Percentiles rank a stretch among this genome's conserved stretches.
phyloP scores from a whole-genome alignment of 2,329 filamentous ascomycete species.

The Daldinia eschscholtzii region DNA sequence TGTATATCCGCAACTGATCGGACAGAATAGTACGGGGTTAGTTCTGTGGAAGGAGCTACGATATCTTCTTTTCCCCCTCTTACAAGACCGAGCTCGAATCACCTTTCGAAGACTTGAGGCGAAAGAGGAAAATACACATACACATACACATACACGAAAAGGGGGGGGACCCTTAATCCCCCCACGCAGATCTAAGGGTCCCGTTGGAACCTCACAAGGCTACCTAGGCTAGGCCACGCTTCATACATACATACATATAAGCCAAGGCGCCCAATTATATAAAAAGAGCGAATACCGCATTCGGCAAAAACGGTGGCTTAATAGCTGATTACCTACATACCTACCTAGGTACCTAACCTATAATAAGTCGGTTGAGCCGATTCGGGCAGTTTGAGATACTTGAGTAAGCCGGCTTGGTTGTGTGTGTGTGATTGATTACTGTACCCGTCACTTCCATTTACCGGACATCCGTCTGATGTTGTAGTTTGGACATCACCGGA shows the following conservation, averaged over 20 bases:
- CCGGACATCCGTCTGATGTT: slow-evolving; percentile 41
- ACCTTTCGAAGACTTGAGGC: background rate
- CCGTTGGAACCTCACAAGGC: slow-evolving; percentile 24
- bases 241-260: background rate
- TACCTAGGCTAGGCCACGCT: slow-evolving; percentile 18
- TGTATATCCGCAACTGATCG: background rate
- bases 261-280: slow-evolving; percentile 33
- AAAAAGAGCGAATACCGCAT: background rate
- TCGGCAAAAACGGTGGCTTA: slow-evolving; percentile 26
- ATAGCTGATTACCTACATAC: slow-evolving; percentile 35
- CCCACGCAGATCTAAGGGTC: slow-evolving; percentile 21
- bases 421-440: slow-evolving; percentile 42
- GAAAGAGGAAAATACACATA: too few species aligned
- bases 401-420: slow-evolving; percentile 40
- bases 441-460: slow-evolving; percentile 23
- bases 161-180: background rate
- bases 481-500: slow-evolving; percentile 42
- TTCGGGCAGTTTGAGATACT: slow-evolving; percentile 36
- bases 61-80: slow-evolving; percentile 2
- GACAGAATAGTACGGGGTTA: background rate
- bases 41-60: background rate
- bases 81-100: background rate
- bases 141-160: background rate
- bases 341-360: too few species aligned
- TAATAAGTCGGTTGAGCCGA: slow-evolving; percentile 18